Evolutionary conservation across 768 basidiomycete genomes (phyloP), one percentile per base, ranked within the genome.

Genomic region (Lyophyllum atratum): DNA sequence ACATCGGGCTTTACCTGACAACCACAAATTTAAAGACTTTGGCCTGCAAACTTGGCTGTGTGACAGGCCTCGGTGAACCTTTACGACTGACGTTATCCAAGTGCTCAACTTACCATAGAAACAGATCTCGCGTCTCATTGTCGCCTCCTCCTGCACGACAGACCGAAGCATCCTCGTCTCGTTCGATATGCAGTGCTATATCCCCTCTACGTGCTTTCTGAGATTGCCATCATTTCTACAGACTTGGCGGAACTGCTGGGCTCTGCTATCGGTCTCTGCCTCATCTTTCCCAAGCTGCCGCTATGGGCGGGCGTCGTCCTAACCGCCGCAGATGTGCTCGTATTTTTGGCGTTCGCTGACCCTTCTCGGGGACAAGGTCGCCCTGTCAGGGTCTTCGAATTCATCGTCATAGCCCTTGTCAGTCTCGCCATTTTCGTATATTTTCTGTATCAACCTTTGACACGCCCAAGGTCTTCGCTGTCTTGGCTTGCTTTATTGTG

Each of bases 201-300:
- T 64, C 83, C 85, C 2, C 74, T 86, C 31, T 86, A 85, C 58
- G 64, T 68, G 14, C 66, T 83, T 28, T 70, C 82, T 7, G 86
- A 87, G 66, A 66, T 85, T 21, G 84, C 85, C 48, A 85, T 87
- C 67, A 76, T 87, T 31, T 79, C 80, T n/a, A 87, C 86, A 15
- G 87, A 88, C 67, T 72, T 90, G 43, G 86, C 88, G 1, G 89
- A 91, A 68, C 72, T 90, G 48, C 69, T 90, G 11, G 82, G 89
- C 0, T 84, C 81, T 56, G 89, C 89, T 3, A 87, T 90, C 47
- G 89, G 86, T 4, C 75, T 91, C 55, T 81, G 82, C 58, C 76
- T 90, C 65, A 69, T 87, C 24, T 81, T 87, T 60, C 85, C 86
- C 2, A 68, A 66, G 25, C 74, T 87, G 4, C 84, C 84, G 0